Conservation (phyloP, 768 basidiomycete species). For the Mycena belliarum region DNA sequence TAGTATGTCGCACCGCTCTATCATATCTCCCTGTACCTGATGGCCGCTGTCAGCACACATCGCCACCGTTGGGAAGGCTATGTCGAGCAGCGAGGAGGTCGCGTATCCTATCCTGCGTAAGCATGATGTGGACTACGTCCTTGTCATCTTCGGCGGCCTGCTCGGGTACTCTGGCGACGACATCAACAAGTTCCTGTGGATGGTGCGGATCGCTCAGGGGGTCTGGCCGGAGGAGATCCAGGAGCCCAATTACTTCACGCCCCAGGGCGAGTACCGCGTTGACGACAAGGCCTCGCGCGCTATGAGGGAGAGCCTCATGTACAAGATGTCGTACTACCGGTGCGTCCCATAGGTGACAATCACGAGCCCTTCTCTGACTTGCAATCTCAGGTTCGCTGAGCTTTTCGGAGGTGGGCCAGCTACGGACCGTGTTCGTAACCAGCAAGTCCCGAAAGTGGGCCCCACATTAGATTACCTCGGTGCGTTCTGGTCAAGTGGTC, state of each 20-base stretch:
- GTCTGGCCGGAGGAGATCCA: conserved; percentile 99
- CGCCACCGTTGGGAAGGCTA: conserved; percentile 98
- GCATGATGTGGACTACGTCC: conserved; percentile 96
- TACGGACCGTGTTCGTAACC: conserved; percentile 86
- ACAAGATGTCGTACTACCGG: conserved; percentile 99
- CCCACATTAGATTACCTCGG: conserved; percentile 89
- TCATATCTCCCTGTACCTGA: conserved; percentile 6
- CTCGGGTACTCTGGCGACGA: conserved; percentile 98
- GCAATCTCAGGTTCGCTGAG: conserved; percentile 68
- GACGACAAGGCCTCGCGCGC: conserved; percentile 81
- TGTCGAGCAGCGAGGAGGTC: conserved; percentile 91
- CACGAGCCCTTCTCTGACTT: background rate
- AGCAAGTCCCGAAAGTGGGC: conserved; percentile 72
- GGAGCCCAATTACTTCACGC: conserved; percentile 92
- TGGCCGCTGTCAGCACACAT: conserved; percentile 71
- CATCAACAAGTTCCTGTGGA: conserved; percentile 99
- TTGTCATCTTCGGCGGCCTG: conserved; percentile 96
- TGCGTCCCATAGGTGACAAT: conserved; percentile 30
- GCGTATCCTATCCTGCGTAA: conserved; percentile 97
- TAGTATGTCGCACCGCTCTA: conserved; percentile 56
- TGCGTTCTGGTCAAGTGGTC: conserved; percentile 36
- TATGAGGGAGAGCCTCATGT: conserved; percentile 98
- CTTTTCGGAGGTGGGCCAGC: conserved; percentile 76
- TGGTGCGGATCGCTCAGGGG: conserved; percentile 93
- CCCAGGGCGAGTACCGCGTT: conserved; percentile 89